Percentiles rank a stretch among this genome's conserved stretches.
Conservation (phyloP, 805 yeast species). For the Candida pseudofarinosa region DNA sequence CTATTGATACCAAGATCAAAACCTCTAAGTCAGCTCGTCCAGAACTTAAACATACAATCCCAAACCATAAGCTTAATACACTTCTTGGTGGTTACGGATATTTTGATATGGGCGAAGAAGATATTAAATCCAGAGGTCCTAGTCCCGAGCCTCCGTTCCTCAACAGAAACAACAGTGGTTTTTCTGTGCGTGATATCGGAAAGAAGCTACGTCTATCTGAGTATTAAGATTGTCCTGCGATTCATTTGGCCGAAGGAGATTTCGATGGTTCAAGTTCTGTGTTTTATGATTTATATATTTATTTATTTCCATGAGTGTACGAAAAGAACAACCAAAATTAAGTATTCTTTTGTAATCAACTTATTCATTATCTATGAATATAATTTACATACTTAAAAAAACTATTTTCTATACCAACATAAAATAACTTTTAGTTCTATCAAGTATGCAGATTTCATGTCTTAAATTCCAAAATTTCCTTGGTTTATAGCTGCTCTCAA, state of each 20-base stretch:
- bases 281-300: constrained; percentile 9
- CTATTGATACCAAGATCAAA: constrained; percentile 10
- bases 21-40: constrained; percentile 17
- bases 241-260: no score
- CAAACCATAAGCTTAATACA: constrained; percentile 17
- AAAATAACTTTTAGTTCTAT: no score
- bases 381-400: background rate
- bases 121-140: constrained; percentile 51
- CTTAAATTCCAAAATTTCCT: constrained; percentile 64
- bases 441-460: no score
- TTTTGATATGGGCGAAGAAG: constrained; percentile 54
- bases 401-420: background rate
- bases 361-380: background rate
- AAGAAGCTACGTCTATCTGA: constrained; percentile 62
- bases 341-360: constrained; percentile 6
- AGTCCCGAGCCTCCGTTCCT: constrained; percentile 53
- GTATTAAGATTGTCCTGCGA: no score
- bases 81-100: constrained; percentile 58
- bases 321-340: background rate
- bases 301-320: constrained; percentile 5
- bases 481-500: constrained; percentile 62
- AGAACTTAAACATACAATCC: background rate
- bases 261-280: constrained; percentile 1
- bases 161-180: constrained; percentile 34
- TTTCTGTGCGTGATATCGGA: constrained; percentile 54